Evolutionary conservation across 2,329 filamentous ascomycete genomes (phyloP), one percentile per base, ranked within the genome.

Genomic region (Capronia coronata): DNA sequence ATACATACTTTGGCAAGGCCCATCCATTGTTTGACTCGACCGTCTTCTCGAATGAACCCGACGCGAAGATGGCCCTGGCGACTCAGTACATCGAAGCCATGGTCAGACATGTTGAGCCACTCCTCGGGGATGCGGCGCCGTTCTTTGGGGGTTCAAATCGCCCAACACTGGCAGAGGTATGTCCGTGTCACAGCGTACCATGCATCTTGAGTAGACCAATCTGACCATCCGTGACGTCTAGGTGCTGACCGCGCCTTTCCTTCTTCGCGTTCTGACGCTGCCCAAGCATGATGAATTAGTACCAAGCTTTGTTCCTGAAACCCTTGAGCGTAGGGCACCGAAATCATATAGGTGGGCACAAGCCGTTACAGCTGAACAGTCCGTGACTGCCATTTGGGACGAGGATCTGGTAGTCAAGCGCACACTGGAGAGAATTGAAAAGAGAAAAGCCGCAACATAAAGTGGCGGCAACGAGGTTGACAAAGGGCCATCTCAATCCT

Each of bases 101-200:
- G 1, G 71, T 73, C 45, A 87, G 84, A 68, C 84, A 90, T 61
- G 69, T 93, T 48, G 86, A 90, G 68, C 85, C 84, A 1, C 67
- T 87, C 30, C 69, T 93, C 21, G 62, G 59, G 2, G 70, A 74
- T 46, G 75, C 75, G 0, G 69, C 64, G 2, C 82, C 81, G 0
- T 86, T 80, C 65, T 85, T 84, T 63, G 79, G 77, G 1, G 83
- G 82, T 0, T 79, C 75, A 46, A 70, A 77, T 16, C 79, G 70
- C 62, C 63, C 88, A 34, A 90, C 86, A 0, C 67, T 89, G 32
- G 87, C 82, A 8, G 87, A 91, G 77, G 85, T 86, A 67, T 51
- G 68, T 62, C 22, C 23, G 29, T 44, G 6, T 5, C 44, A 21
- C 38, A 13, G 16, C 5, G n/a, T 8, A 43, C 29, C 18, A 25